phyloP scores from a whole-genome alignment of 345 rosid genomes.

The Arabis hirsuta region DNA sequence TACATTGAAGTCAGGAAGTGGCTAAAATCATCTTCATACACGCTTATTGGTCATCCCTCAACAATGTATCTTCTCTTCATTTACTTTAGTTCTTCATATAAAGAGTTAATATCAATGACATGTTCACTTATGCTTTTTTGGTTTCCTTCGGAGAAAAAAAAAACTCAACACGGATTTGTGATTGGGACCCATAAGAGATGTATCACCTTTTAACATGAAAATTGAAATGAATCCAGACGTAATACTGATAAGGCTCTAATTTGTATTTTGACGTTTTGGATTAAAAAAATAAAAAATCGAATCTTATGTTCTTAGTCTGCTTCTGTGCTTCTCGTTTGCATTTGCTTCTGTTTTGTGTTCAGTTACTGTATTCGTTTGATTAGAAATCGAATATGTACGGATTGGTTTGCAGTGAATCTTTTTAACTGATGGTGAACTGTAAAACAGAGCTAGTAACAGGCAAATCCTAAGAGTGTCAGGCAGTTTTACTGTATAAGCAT shows the following conservation, averaged over 20 bases:
- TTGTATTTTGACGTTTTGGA: background rate
- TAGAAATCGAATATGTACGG: background rate
- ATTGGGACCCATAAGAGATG: constrained; percentile 1
- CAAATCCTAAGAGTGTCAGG: no score
- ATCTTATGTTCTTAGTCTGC: background rate
- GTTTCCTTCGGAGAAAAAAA: background rate
- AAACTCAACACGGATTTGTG: constrained; percentile 17
- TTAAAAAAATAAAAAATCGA: background rate
- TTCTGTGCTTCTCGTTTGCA: background rate
- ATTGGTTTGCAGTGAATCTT: background rate
- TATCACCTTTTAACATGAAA: constrained; percentile 5
- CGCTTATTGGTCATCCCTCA: constrained; percentile 10
- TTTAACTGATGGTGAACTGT: no score
- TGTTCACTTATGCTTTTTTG: constrained; percentile 1
- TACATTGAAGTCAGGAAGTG: constrained; percentile 55
- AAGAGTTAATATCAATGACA: constrained; percentile 34
- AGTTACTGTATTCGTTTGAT: background rate
- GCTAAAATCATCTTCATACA: constrained; percentile 23
- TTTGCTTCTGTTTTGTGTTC: background rate
- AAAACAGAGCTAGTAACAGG: no score
- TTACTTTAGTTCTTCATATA: constrained; percentile 25
- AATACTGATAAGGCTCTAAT: background rate
- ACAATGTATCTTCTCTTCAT: constrained; percentile 33
- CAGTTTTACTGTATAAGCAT: no score
- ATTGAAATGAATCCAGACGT: constrained; percentile 12